A percentile compares a stretch with the other conserved stretches of the same genome.
Conservation (phyloP, 768 basidiomycete genomes). For the Lyophyllum shimeji region DNA sequence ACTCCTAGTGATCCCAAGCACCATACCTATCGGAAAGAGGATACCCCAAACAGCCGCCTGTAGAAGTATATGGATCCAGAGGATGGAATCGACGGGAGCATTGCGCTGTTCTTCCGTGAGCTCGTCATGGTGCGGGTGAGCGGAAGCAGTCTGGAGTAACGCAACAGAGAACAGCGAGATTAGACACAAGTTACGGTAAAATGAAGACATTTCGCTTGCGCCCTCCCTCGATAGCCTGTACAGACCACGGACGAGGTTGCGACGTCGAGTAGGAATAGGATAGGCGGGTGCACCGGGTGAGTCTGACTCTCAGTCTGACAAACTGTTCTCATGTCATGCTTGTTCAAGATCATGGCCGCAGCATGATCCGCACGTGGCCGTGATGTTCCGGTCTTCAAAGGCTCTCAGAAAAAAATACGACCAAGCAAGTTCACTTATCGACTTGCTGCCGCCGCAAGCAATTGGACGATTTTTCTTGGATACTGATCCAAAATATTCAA, state of each 20-base stretch:
- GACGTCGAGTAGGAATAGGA: not conserved
- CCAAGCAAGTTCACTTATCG: not conserved
- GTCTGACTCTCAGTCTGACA: slow-evolving; percentile 10
- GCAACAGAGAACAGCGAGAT: slow-evolving; percentile 9
- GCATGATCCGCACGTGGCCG: not conserved
- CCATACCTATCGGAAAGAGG: slow-evolving; percentile 84
- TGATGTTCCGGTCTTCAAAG: not conserved
- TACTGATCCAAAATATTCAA: too few species aligned
- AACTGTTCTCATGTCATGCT: slow-evolving; percentile 3
- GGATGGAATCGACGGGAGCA: slow-evolving; percentile 71
- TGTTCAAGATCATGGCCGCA: not conserved
- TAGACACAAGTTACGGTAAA: slow-evolving; percentile 4
- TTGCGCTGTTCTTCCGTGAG: slow-evolving; percentile 61
- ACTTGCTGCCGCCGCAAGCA: too few species aligned
- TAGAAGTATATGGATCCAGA: slow-evolving; percentile 82
- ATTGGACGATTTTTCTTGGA: too few species aligned
- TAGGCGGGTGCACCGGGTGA: not conserved
- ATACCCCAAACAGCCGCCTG: slow-evolving; percentile 84
- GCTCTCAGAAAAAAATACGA: not conserved
- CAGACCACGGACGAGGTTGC: slow-evolving; percentile 1
- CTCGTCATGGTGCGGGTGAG: slow-evolving; percentile 64
- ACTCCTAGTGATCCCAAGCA: slow-evolving; percentile 72
- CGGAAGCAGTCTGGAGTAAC: slow-evolving; percentile 27
- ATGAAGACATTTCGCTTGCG: slow-evolving; percentile 3
- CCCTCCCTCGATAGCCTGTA: slow-evolving; percentile 1